Evolutionary conservation across 768 basidiomycete genomes (phyloP).

Genomic region (Podaxis sp.): DNA sequence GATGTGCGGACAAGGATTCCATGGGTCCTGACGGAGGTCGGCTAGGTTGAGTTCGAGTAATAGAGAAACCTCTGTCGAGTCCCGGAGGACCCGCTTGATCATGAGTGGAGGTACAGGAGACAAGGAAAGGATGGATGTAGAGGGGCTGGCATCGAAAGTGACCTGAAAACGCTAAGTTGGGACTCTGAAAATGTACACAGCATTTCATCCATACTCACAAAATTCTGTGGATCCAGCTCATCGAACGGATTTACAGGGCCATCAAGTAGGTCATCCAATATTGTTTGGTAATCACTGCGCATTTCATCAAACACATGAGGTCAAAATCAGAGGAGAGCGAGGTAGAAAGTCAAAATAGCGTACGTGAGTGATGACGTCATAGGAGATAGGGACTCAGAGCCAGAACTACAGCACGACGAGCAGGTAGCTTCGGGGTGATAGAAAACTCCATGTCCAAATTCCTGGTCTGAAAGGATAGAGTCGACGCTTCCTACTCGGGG

Average conservation of each 20-base stretch:
- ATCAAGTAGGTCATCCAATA: conserved; percentile 24
- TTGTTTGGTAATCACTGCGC: conserved; percentile 22
- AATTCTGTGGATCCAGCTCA: conserved; percentile 18
- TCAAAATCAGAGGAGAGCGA: conserved; percentile 5
- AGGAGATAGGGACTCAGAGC: conserved; percentile 22
- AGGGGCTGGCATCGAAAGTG: conserved; percentile 26
- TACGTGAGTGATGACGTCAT: conserved; percentile 17
- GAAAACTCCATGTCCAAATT: conserved; percentile 15
- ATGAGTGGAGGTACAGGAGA: conserved; percentile 33
- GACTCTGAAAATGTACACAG: conserved; percentile 11
- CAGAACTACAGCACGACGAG: conserved; percentile 20
- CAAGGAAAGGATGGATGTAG: conserved; percentile 23
- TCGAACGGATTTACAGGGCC: conserved; percentile 23
- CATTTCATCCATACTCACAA: conserved; percentile 17
- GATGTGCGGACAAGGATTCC: conserved; percentile 54
- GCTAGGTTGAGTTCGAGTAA: conserved; percentile 44
- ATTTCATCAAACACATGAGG: neutral
- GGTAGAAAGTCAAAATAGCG: conserved; percentile 16
- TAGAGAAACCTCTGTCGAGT: conserved; percentile 39
- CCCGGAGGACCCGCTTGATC: conserved; percentile 37
- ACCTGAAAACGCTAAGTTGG: conserved; percentile 23
- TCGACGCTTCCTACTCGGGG: conserved; percentile 27
- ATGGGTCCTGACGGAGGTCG: conserved; percentile 47
- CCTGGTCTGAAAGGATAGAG: conserved; percentile 23
- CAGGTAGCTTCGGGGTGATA: conserved; percentile 19